phyloP scores from a whole-genome alignment of 768 basidiomycete genomes.

The Boletales sp. region DNA sequence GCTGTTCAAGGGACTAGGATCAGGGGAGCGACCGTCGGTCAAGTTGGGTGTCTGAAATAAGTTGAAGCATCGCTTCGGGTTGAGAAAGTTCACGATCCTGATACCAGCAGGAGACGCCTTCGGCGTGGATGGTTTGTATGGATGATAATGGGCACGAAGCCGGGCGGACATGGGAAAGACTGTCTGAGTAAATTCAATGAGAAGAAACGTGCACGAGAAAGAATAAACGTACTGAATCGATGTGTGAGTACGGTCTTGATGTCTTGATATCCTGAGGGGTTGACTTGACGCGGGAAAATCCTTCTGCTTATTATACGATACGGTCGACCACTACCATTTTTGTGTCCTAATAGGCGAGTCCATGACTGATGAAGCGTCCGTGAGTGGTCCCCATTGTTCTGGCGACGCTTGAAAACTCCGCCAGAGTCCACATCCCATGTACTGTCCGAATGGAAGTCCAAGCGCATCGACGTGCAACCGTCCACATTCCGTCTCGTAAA shows the following conservation, averaged over 20 bases:
- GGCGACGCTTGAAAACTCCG: constrained; percentile 1
- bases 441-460: neutral
- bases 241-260: too few species aligned
- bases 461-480: neutral
- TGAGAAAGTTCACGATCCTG: constrained; percentile 20
- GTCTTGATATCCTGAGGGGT: neutral
- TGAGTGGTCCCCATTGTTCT: constrained; percentile 15
- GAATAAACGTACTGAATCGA: neutral
- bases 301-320: constrained; percentile 16
- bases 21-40: constrained; percentile 9
- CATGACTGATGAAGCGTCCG: neutral
- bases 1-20: constrained; percentile 15
- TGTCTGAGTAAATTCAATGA: neutral
- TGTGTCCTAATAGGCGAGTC: constrained; percentile 3
- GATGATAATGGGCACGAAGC: constrained; percentile 6
- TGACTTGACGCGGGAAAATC: neutral
- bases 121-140: constrained; percentile 10
- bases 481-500: neutral
- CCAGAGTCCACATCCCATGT: constrained; percentile 2
- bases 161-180: constrained; percentile 18
- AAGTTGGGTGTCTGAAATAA: constrained; percentile 12
- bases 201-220: neutral
- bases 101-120: constrained; percentile 24
- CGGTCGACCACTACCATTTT: constrained; percentile 8
- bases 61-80: constrained; percentile 18